phyloP scores from a whole-genome alignment of 148 eudicot genomes.

The Chenopodium quinoa region DNA sequence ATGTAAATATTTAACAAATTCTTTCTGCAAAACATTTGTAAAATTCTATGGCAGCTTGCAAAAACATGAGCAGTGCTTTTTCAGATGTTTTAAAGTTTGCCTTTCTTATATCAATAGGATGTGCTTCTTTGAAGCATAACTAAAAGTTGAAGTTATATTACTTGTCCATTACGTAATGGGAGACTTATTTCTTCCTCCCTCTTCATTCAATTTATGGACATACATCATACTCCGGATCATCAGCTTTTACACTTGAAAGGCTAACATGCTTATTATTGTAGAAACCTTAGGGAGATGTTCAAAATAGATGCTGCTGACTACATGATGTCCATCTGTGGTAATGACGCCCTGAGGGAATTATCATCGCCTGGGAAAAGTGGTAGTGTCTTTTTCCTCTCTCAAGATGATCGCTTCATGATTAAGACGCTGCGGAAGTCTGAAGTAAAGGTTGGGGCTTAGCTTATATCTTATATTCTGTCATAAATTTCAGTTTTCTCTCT shows the following conservation, averaged over 20 bases:
- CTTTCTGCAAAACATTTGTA: background rate
- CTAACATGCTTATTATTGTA: conserved; percentile 24
- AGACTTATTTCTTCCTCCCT: background rate
- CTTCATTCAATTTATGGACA: conserved; percentile 11
- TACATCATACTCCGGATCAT: background rate
- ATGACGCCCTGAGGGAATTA: conserved; percentile 89
- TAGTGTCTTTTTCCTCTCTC: conserved; percentile 91
- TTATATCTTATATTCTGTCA: background rate
- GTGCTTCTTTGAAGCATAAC: background rate
- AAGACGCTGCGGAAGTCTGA: conserved; percentile 91
- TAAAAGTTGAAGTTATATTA: background rate
- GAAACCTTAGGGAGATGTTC: conserved; percentile 95
- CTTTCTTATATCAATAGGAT: background rate
- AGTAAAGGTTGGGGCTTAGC: conserved; percentile 67
- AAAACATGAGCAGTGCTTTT: background rate
- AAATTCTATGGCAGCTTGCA: background rate
- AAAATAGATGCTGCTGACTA: conserved; percentile 97
- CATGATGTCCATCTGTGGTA: conserved; percentile 99
- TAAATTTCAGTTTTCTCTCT: background rate
- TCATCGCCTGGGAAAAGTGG: conserved; percentile 99
- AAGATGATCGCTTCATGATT: conserved; percentile 99
- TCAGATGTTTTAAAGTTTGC: background rate
- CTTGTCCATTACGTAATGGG: background rate
- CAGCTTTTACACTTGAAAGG: background rate
- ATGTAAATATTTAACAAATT: background rate